These are phyloP conservation scores for Tulasnella calospora DNA, from an alignment of 768 basidiomycete species.

Conservation along the genomic window DNA sequence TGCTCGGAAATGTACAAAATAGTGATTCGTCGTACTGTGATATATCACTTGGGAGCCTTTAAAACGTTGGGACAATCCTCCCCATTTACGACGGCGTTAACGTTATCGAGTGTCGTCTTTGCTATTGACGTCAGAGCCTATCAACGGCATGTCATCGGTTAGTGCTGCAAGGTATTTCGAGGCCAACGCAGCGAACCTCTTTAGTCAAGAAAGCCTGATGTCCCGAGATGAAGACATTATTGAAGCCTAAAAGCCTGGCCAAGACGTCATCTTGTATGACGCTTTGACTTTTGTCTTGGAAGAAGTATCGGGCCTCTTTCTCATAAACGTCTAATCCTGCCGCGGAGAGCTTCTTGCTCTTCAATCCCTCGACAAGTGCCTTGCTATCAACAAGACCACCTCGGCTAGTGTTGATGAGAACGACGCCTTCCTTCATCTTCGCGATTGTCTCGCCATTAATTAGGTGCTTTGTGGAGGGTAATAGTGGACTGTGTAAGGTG, in stretches of 20 bases:
- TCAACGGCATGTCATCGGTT: neutral
- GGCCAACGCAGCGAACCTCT: constrained; percentile 21
- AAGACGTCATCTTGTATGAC: constrained; percentile 31
- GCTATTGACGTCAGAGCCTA: constrained; percentile 29
- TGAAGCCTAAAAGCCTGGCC: constrained; percentile 28
- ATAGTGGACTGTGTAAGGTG: constrained; percentile 37
- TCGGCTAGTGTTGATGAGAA: constrained; percentile 36
- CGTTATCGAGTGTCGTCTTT: constrained; percentile 27
- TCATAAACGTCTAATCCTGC: constrained; percentile 33
- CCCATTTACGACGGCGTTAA: constrained; percentile 22
- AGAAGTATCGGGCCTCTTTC: constrained; percentile 30
- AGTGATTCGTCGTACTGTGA: neutral
- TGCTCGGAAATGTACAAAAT: neutral
- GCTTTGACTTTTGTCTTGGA: constrained; percentile 28
- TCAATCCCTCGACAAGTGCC: constrained; percentile 30
- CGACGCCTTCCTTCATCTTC: constrained; percentile 32
- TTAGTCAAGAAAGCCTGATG: constrained; percentile 30
- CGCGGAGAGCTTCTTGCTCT: constrained; percentile 27
- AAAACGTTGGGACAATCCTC: constrained; percentile 27
- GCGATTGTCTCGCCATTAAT: constrained; percentile 32
- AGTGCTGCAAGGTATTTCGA: neutral
- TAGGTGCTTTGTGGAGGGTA: constrained; percentile 33
- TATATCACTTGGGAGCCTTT: neutral
- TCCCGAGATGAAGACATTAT: constrained; percentile 30
- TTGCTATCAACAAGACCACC: constrained; percentile 33